Evolutionary conservation across 2,329 filamentous ascomycete species (phyloP), one percentile per base, ranked within the genome.

Genomic region (Rutstroemia sp.): DNA sequence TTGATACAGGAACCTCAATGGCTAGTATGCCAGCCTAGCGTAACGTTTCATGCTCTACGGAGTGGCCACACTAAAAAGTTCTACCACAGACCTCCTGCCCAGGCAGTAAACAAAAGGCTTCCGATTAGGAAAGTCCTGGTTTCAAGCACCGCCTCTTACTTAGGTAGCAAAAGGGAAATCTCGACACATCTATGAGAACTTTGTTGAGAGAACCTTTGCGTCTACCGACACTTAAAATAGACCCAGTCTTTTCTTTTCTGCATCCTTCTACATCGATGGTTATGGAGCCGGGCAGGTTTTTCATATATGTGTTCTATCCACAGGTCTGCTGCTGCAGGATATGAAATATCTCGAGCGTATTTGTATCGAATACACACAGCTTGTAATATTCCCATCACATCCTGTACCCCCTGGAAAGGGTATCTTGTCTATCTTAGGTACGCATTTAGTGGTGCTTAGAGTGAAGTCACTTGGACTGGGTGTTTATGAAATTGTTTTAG

Each of bases 151-250:
- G 16, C 16, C 7, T 16, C 5, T 14, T 46, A 27, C 47, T 42
- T 47, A 47, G 51, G 51, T 27, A 47, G n/a, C 9, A 19, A 17
- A 54, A 17, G 21, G n/a, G 51, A 46, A 23, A 54, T 40, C 51
- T 54, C 27, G 42, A 54, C 12, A 42, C 40, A 36, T 14, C 40
- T 9, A 3, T 54, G 19, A 48, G 36, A 47, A n/a, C 5, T 46
- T 54, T 19, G 27, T 47, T 19, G 30, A 27, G 2, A 47, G 39
- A 38, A 19, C 12, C 14, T 47, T 47, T 12, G 8, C 44, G 6
- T 30, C 14, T 19, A 16, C 40, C 2, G 34, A 21, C 5, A n/a
- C 34, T 19, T 25, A 27, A 17, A 21, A 45, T 45, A 45, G 16
- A 19, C 39, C 23, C 9, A n/a, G 25, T n/a, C 17, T 30, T 5